Percentiles rank a stretch among this genome's conserved stretches.
These are phyloP conservation scores for Silene uniflora DNA, from an alignment of 148 eudicot species.

Conservation along the genomic window DNA sequence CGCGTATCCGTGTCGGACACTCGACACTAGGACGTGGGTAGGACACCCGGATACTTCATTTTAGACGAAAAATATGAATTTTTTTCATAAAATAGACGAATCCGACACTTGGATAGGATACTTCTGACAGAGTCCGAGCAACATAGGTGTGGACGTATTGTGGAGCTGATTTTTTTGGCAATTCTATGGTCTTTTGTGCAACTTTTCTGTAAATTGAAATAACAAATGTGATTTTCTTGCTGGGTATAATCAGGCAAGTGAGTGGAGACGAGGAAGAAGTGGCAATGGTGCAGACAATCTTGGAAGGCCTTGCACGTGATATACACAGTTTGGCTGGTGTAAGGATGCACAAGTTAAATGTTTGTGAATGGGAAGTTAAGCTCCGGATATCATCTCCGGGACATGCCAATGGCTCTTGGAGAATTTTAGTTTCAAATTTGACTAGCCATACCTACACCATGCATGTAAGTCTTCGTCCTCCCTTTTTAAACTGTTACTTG, in stretches of 20 bases:
- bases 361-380: constrained; percentile 97
- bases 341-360: constrained; percentile 85
- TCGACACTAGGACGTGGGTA: too few species aligned
- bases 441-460: constrained; percentile 93
- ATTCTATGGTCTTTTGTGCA: not conserved
- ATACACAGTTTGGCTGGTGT: constrained; percentile 70
- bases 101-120: too few species aligned
- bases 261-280: constrained; percentile 56
- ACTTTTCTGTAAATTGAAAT: not conserved
- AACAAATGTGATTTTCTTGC: too few species aligned
- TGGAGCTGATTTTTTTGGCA: not conserved
- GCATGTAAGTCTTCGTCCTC: constrained; percentile 54
- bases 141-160: not conserved
- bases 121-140: too few species aligned
- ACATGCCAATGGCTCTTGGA: constrained; percentile 89
- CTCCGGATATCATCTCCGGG: constrained; percentile 78
- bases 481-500: not conserved
- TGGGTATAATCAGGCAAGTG: constrained; percentile 43
- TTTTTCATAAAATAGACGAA: too few species aligned
- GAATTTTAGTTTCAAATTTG: constrained; percentile 76
- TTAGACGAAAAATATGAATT: too few species aligned
- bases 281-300: constrained; percentile 49
- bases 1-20: too few species aligned
- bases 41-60: too few species aligned
- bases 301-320: constrained; percentile 72